Percentiles rank a stretch among this genome's conserved stretches.
Evolutionary conservation across 2,329 filamentous ascomycete genomes (phyloP).

Genomic region (Trichophaea hybrida): DNA sequence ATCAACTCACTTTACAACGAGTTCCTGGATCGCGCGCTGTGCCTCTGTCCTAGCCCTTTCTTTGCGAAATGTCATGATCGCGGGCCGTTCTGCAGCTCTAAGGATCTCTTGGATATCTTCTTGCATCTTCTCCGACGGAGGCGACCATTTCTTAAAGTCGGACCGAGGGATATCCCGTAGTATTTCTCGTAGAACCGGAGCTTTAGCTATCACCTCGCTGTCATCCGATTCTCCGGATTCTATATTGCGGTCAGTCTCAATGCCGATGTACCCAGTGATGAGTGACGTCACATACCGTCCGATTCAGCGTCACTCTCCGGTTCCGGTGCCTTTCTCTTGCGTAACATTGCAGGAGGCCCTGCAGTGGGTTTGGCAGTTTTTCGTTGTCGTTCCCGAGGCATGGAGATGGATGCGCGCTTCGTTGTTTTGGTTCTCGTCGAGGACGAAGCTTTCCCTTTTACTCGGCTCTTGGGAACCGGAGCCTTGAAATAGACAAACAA

Average conservation of each 20-base stretch:
- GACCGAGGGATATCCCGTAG: conserved; percentile 11
- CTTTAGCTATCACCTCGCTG: neutral
- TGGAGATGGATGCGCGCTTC: neutral
- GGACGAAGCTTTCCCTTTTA: neutral
- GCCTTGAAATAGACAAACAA: neutral
- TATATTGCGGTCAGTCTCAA: neutral
- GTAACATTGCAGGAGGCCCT: neutral
- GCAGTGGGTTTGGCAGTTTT: neutral
- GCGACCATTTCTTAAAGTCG: conserved; percentile 19
- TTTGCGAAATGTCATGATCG: conserved; percentile 18
- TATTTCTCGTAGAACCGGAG: neutral
- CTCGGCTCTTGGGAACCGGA: neutral
- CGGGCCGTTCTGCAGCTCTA: conserved; percentile 14
- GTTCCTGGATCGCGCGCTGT: conserved; percentile 20
- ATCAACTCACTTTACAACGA: conserved; percentile 12
- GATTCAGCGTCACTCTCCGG: neutral
- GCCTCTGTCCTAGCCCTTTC: conserved; percentile 22
- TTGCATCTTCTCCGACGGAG: conserved; percentile 13
- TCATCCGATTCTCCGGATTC: neutral
- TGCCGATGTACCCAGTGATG: neutral
- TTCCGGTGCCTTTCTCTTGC: neutral
- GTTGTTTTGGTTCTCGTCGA: neutral
- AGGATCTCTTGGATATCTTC: conserved; percentile 15
- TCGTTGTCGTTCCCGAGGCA: neutral
- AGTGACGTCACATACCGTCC: neutral